phyloP scores from a whole-genome alignment of 2,329 filamentous ascomycete genomes.

The Fusarium anguioides region DNA sequence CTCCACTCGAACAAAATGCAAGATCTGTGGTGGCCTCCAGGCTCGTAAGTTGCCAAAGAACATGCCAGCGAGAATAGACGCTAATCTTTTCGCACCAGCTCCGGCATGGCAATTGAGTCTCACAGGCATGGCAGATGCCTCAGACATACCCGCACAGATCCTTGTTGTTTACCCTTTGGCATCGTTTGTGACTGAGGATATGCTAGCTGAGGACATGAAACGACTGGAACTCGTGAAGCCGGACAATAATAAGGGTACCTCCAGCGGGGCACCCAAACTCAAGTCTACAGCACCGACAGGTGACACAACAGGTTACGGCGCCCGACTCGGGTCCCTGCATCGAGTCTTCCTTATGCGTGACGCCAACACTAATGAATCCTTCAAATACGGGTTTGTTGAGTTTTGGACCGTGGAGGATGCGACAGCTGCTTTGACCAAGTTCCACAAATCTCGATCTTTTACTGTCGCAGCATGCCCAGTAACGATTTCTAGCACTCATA shows the following conservation, averaged over 20 bases:
- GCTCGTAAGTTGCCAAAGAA: slow-evolving; percentile 43
- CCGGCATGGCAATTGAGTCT: slow-evolving; percentile 52
- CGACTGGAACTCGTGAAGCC: slow-evolving; percentile 76
- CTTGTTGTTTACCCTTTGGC: slow-evolving; percentile 79
- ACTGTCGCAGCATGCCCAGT: slow-evolving; percentile 81
- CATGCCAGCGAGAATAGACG: background rate
- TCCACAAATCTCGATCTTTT: slow-evolving; percentile 77
- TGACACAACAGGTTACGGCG: slow-evolving; percentile 72
- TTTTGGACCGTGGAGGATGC: slow-evolving; percentile 83
- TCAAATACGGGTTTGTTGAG: slow-evolving; percentile 86
- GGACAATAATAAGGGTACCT: slow-evolving; percentile 56
- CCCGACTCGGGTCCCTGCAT: slow-evolving; percentile 77
- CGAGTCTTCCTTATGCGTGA: slow-evolving; percentile 83
- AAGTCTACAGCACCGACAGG: slow-evolving; percentile 68
- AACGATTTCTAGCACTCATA: slow-evolving; percentile 79
- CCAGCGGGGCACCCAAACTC: slow-evolving; percentile 63
- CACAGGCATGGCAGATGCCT: slow-evolving; percentile 61
- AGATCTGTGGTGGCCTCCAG: slow-evolving; percentile 51
- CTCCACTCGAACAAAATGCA: slow-evolving; percentile 52
- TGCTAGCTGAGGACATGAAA: slow-evolving; percentile 77
- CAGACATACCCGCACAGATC: slow-evolving; percentile 75
- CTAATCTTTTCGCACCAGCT: slow-evolving; percentile 28
- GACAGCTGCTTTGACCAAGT: slow-evolving; percentile 77
- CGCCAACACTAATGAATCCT: slow-evolving; percentile 75
- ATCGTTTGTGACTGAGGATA: slow-evolving; percentile 75